Conservation (phyloP, 1,284 basidiomycete species). For the Phellinidium pouzarii region DNA sequence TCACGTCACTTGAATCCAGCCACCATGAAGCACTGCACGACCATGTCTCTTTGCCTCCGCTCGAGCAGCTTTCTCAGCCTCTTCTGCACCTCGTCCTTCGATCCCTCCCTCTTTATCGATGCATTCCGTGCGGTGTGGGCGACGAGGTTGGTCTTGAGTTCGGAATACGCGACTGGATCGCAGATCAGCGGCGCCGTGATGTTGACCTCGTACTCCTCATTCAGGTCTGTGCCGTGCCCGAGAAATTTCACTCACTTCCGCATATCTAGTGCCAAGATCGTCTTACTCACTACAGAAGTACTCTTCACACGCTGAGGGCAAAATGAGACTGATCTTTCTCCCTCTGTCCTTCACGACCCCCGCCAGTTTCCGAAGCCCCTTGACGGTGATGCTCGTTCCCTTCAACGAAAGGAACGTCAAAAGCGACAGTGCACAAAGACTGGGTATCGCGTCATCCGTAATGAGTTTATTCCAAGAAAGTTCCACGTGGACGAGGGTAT, state of each 20-base stretch:
- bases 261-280: neutral
- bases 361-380: constrained; percentile 46
- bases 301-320: constrained; percentile 43
- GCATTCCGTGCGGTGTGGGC: constrained; percentile 37
- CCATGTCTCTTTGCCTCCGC: constrained; percentile 40
- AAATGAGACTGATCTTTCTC: constrained; percentile 40
- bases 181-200: constrained; percentile 43
- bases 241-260: neutral
- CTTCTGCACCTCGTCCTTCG: constrained; percentile 27
- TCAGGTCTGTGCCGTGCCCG: constrained; percentile 31
- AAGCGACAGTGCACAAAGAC: constrained; percentile 40
- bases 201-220: constrained; percentile 40
- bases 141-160: constrained; percentile 47
- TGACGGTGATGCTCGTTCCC: constrained; percentile 48
- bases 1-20: constrained; percentile 11
- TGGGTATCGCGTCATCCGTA: constrained; percentile 48
- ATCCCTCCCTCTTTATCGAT: constrained; percentile 25
- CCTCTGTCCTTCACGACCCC: constrained; percentile 29
- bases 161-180: constrained; percentile 36
- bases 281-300: constrained; percentile 44
- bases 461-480: constrained; percentile 46
- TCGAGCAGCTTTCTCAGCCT: constrained; percentile 32
- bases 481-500: constrained; percentile 43
- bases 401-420: constrained; percentile 45
- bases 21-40: constrained; percentile 41